Conservation (phyloP, 2,329 filamentous ascomycete species). For the Cucurbitaria berberidis region DNA sequence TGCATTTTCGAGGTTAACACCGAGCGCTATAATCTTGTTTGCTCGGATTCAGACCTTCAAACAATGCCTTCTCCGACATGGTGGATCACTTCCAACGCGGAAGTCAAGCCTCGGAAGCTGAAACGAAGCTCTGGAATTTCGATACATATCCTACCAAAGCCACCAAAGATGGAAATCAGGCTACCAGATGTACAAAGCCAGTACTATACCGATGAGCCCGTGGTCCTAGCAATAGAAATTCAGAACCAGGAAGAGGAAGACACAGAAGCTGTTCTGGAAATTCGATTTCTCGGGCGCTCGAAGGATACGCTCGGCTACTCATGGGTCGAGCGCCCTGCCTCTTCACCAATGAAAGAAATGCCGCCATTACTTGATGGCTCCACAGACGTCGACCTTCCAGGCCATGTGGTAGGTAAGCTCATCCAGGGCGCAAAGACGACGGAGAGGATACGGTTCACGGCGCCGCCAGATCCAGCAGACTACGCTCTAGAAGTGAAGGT, state of each 20-base stretch:
- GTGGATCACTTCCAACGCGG: conserved; percentile 40
- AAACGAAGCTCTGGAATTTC: conserved; percentile 51
- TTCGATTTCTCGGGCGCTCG: conserved; percentile 67
- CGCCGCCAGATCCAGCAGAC: conserved; percentile 55
- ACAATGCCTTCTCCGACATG: conserved; percentile 34
- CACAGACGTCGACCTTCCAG: conserved; percentile 41
- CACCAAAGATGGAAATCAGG: conserved; percentile 85
- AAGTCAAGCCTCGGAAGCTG: conserved; percentile 36
- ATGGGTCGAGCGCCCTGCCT: conserved; percentile 53
- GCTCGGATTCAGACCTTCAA: conserved; percentile 60
- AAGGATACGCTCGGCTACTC: conserved; percentile 54
- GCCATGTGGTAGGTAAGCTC: conserved; percentile 47
- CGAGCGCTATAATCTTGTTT: conserved; percentile 70
- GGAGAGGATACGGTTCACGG: conserved; percentile 48
- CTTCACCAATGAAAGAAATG: conserved; percentile 40
- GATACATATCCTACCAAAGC: conserved; percentile 81
- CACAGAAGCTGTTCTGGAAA: conserved; percentile 73
- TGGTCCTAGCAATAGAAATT: conserved; percentile 72
- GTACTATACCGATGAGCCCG: conserved; percentile 84
- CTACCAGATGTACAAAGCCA: conserved; percentile 68
- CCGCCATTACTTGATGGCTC: conserved; percentile 30
- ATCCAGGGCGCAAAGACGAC: conserved; percentile 38
- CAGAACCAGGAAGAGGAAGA: conserved; percentile 84
- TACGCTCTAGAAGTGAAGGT: conserved; percentile 76
- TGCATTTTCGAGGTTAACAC: conserved; percentile 69